These are phyloP conservation scores for Knoxia roxburghii DNA, from an alignment of 257 asterid species.

Conservation along the genomic window DNA sequence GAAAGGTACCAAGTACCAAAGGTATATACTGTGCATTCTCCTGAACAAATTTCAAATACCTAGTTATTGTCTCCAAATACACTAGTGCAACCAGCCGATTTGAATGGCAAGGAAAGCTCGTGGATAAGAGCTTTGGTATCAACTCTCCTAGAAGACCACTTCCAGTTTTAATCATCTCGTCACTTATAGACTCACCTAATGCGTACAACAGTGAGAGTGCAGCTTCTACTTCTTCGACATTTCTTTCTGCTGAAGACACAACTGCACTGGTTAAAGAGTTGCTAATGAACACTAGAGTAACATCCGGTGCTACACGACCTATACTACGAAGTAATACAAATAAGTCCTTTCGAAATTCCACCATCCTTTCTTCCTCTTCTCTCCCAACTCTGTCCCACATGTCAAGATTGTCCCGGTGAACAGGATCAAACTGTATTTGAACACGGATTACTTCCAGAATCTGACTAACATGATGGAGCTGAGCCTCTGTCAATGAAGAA, in stretches of 20 bases:
- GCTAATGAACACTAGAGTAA: slow-evolving; percentile 68
- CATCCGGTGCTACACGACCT: slow-evolving; percentile 87
- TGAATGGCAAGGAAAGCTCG: slow-evolving; percentile 85
- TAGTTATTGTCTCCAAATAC: slow-evolving; percentile 78
- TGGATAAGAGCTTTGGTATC: slow-evolving; percentile 73
- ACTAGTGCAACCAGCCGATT: slow-evolving; percentile 86
- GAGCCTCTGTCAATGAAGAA: slow-evolving; percentile 57
- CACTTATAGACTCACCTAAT: slow-evolving; percentile 76
- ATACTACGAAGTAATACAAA: slow-evolving; percentile 68
- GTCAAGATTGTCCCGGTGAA: slow-evolving; percentile 60
- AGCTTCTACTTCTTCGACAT: slow-evolving; percentile 91
- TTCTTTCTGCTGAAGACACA: slow-evolving; percentile 56
- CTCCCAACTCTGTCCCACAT: slow-evolving; percentile 72
- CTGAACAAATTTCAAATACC: slow-evolving; percentile 70
- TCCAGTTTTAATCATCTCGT: slow-evolving; percentile 60
- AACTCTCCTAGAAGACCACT: slow-evolving; percentile 66
- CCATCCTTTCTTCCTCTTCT: slow-evolving; percentile 92
- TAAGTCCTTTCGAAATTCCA: slow-evolving; percentile 80
- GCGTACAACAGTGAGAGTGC: slow-evolving; percentile 85
- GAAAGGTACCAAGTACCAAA: slow-evolving; percentile 64
- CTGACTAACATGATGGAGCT: slow-evolving; percentile 65
- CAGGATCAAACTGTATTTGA: slow-evolving; percentile 62
- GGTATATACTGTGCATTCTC: slow-evolving; percentile 82
- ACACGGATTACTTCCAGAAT: slow-evolving; percentile 72
- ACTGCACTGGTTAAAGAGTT: slow-evolving; percentile 62